Evolutionary conservation across 164 flowering plant species (phyloP).

Genomic region (Euptelea pleiosperma): DNA sequence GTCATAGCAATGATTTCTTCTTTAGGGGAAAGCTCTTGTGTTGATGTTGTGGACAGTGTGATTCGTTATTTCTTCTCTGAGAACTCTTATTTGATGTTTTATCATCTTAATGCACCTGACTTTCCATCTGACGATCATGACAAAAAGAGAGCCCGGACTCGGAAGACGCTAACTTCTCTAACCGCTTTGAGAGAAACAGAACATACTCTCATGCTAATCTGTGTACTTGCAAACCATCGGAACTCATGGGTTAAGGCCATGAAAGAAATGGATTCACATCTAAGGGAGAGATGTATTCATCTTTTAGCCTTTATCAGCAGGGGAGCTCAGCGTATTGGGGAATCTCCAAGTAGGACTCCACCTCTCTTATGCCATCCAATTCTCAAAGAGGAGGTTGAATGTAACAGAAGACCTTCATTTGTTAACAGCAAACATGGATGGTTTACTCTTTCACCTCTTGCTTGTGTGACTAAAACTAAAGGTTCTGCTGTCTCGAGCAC

Average conservation of each 20-base stretch:
- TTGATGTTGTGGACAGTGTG: slow-evolving; percentile 49
- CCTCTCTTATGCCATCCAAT: slow-evolving; percentile 65
- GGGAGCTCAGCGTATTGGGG: slow-evolving; percentile 58
- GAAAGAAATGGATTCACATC: slow-evolving; percentile 63
- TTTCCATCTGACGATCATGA: slow-evolving; percentile 62
- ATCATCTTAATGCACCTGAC: slow-evolving; percentile 65
- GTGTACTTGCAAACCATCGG: slow-evolving; percentile 59
- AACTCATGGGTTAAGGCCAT: slow-evolving; percentile 65
- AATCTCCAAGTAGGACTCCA: slow-evolving; percentile 37
- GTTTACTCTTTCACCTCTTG: slow-evolving; percentile 67
- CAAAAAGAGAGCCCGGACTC: slow-evolving; percentile 71
- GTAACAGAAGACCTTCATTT: slow-evolving; percentile 47
- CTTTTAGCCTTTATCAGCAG: slow-evolving; percentile 83
- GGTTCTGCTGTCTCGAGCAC: slow-evolving; percentile 30
- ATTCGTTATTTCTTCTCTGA: slow-evolving; percentile 64
- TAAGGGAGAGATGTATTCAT: slow-evolving; percentile 84
- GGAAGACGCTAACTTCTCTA: slow-evolving; percentile 50
- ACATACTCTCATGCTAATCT: slow-evolving; percentile 67
- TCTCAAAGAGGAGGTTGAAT: slow-evolving; percentile 60
- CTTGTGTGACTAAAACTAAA: slow-evolving; percentile 36
- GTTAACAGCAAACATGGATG: slow-evolving; percentile 75
- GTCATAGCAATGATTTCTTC: slow-evolving; percentile 70
- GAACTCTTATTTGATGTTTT: slow-evolving; percentile 53
- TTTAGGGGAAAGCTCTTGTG: slow-evolving; percentile 51
- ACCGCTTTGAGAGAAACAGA: slow-evolving; percentile 65